These are phyloP conservation scores for Hypoxylon sp. DNA, from an alignment of 2,329 filamentous ascomycete genomes.

Conservation along the genomic window DNA sequence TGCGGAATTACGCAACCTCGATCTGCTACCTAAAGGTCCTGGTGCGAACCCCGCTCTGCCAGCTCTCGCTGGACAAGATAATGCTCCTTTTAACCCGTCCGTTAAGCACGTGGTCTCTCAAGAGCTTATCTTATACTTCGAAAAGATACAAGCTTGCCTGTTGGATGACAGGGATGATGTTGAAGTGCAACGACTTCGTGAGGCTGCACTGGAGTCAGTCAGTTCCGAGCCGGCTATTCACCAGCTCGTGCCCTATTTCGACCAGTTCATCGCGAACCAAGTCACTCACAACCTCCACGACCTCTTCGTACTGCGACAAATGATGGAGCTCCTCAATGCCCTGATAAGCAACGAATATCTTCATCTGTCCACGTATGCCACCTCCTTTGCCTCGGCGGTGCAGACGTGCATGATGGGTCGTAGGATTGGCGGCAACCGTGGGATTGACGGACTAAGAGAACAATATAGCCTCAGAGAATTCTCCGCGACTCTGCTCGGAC, in stretches of 20 bases:
- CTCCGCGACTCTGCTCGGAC: slow-evolving; percentile 82
- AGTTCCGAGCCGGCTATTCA: slow-evolving; percentile 92
- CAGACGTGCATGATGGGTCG: slow-evolving; percentile 91
- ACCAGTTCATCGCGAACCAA: slow-evolving; percentile 95
- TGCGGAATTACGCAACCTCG: slow-evolving; percentile 83
- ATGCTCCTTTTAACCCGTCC: slow-evolving; percentile 84
- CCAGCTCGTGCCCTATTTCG: slow-evolving; percentile 95
- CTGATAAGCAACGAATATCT: slow-evolving; percentile 86
- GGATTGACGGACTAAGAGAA: slow-evolving; percentile 65
- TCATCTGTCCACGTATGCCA: slow-evolving; percentile 74
- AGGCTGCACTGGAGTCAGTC: slow-evolving; percentile 87
- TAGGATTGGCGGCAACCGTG: slow-evolving; percentile 74
- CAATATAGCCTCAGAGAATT: slow-evolving; percentile 88
- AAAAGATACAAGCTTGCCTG: slow-evolving; percentile 90
- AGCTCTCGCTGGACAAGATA: slow-evolving; percentile 85
- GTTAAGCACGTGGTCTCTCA: slow-evolving; percentile 98
- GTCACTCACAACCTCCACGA: slow-evolving; percentile 95
- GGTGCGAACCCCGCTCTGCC: slow-evolving; percentile 88
- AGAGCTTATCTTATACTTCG: slow-evolving; percentile 96
- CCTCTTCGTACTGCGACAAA: slow-evolving; percentile 87
- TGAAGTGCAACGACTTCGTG: slow-evolving; percentile 76
- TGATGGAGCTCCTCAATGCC: slow-evolving; percentile 90
- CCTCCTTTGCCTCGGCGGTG: slow-evolving; percentile 82
- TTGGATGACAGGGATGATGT: slow-evolving; percentile 90
- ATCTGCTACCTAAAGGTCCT: slow-evolving; percentile 89